Conservation (phyloP, 768 basidiomycete species). For the Mycena rosella region DNA sequence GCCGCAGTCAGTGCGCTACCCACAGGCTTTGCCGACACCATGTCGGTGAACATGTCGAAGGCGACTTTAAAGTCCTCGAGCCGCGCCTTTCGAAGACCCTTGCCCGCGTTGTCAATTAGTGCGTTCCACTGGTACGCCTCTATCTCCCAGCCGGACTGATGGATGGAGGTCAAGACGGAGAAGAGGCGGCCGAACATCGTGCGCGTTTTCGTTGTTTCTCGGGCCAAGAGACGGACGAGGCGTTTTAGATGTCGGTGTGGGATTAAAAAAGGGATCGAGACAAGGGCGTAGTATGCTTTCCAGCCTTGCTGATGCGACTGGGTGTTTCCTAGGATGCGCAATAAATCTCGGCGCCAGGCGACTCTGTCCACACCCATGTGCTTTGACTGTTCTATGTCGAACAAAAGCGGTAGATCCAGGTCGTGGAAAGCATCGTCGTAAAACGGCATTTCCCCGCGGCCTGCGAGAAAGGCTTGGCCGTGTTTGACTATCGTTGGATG, state of each 20-base stretch:
- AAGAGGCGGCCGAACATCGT: slow-evolving; percentile 72
- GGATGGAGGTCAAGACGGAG: slow-evolving; percentile 73
- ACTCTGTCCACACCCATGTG: slow-evolving; percentile 28
- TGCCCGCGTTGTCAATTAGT: slow-evolving; percentile 75
- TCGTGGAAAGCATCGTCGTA: slow-evolving; percentile 36
- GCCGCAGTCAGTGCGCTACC: slow-evolving; percentile 47
- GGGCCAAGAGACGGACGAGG: slow-evolving; percentile 70
- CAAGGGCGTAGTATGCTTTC: slow-evolving; percentile 56
- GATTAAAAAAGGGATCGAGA: slow-evolving; percentile 37
- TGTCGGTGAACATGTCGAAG: slow-evolving; percentile 71
- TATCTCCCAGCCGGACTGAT: slow-evolving; percentile 65
- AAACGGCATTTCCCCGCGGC: slow-evolving; percentile 19
- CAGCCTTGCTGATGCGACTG: slow-evolving; percentile 53
- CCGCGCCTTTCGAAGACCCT: slow-evolving; percentile 71
- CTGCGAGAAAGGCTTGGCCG: slow-evolving; percentile 20
- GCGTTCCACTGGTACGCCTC: slow-evolving; percentile 83
- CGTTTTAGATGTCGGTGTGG: slow-evolving; percentile 64
- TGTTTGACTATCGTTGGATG: slow-evolving; percentile 27
- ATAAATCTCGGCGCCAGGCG: slow-evolving; percentile 33
- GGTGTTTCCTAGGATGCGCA: slow-evolving; percentile 50
- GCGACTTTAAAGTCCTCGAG: slow-evolving; percentile 70
- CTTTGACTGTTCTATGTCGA: slow-evolving; percentile 21
- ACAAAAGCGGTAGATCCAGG: slow-evolving; percentile 26
- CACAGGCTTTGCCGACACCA: slow-evolving; percentile 60
- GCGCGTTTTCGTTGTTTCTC: slow-evolving; percentile 68